Evolutionary conservation across 805 yeast species (phyloP).

Genomic region (Nakazawaea siamensis): DNA sequence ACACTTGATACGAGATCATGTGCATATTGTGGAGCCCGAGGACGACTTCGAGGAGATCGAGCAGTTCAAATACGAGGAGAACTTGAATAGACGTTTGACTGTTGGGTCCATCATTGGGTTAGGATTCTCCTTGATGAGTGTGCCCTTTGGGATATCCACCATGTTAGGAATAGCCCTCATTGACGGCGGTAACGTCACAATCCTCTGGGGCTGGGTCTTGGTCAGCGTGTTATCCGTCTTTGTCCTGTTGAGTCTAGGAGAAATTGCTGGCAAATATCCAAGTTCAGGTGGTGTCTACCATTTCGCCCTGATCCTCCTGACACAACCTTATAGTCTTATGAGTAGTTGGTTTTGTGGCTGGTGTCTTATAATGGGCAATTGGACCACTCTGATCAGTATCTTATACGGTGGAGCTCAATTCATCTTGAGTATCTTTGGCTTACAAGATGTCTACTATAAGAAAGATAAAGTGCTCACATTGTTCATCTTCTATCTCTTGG

Average conservation of each 20-base stretch:
- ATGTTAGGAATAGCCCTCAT: slow-evolving; percentile 63
- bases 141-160: slow-evolving; percentile 70
- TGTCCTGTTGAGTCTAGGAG: slow-evolving; percentile 68
- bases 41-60: slow-evolving; percentile 52
- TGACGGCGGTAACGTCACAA: slow-evolving; percentile 73
- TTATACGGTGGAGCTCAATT: slow-evolving; percentile 74
- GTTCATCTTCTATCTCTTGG: slow-evolving; percentile 45
- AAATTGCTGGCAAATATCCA: slow-evolving; percentile 70
- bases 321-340: slow-evolving; percentile 43
- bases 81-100: slow-evolving; percentile 57
- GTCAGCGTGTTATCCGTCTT: slow-evolving; percentile 56
- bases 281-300: slow-evolving; percentile 73
- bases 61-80: slow-evolving; percentile 68
- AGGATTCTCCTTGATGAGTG: slow-evolving; percentile 77
- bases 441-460: slow-evolving; percentile 49
- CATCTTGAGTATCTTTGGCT: slow-evolving; percentile 56
- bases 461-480: slow-evolving; percentile 50
- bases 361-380: slow-evolving; percentile 64
- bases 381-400: slow-evolving; percentile 70
- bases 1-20: slow-evolving; percentile 4
- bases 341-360: slow-evolving; percentile 78
- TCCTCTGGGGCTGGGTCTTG: slow-evolving; percentile 65
- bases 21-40: slow-evolving; percentile 23
- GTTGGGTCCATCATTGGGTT: slow-evolving; percentile 67
- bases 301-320: slow-evolving; percentile 64